Evolutionary conservation across 441 rosid species (phyloP), one percentile per base, ranked within the genome.

Genomic region (Pelargonium exstipulatum): DNA sequence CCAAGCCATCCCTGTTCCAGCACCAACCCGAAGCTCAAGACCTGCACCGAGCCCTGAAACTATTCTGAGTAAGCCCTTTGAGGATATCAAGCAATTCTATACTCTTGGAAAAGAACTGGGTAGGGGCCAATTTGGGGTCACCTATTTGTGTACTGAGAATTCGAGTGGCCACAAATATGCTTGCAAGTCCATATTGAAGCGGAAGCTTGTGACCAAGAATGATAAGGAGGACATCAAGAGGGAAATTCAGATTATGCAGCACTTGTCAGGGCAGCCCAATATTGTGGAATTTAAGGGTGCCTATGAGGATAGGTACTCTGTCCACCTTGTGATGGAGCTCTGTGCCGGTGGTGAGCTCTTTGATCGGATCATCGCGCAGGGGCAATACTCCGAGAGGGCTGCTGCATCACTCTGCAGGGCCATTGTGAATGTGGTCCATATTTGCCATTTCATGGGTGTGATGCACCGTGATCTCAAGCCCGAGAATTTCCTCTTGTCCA

Each of bases 331-430:
- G 37, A 94, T 94, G 98, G 98, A 94, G 82, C 88, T 93, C 71
- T 93, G 98, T 18, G 96, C 95, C 69, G 98, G 98, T 0, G 97
- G 98, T 4, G 98, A 94, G 85, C 91, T 94, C 29, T 94, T 94
- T 74, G 98, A 91, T 76, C 75, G 88, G 76, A 94, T 91, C 35
- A 84, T 83, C 57, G 90, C 88, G 45, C 77, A 83, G 37, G 97
- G 97, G 35, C 95, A 91, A 73, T 94, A 91, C 68, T 80, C 93
- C 0, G 98, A 94, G 85, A 84, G 85, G 68, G 98, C 93, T 66
- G 97, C 97, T 7, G 96, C 97, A 66, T 75, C 75, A 26, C 83
- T 94, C 58, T 82, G 83, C 66, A 79, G 88, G 75, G 80, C 88
- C 0, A 82, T 94, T 42, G 89, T 90, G 37, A 94, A 84, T 76